Percentiles rank a stretch among this genome's conserved stretches.
Evolutionary conservation across 805 yeast species (phyloP).

Genomic region (Naumovozyma baii): DNA sequence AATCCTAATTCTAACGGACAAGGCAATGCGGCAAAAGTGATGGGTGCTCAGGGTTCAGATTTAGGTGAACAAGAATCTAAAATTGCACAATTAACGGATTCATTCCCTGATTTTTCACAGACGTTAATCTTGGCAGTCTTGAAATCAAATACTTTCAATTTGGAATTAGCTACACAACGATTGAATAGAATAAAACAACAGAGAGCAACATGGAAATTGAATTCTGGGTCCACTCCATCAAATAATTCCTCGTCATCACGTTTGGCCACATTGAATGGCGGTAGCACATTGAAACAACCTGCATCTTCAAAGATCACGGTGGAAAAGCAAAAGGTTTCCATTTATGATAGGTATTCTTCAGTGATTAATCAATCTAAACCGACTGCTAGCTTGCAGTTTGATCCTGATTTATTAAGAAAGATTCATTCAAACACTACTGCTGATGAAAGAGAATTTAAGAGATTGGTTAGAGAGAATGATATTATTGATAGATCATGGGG

Average conservation of each 20-base stretch:
- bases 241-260: background rate
- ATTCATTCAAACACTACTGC: background rate
- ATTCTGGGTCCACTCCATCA: background rate
- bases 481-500: background rate
- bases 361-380: slow-evolving; percentile 14
- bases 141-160: slow-evolving; percentile 30
- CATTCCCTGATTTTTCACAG: slow-evolving; percentile 29
- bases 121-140: slow-evolving; percentile 33
- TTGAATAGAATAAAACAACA: slow-evolving; percentile 24
- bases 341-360: slow-evolving; percentile 30
- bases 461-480: slow-evolving; percentile 33
- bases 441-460: slow-evolving; percentile 28
- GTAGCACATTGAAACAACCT: background rate
- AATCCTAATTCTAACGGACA: slow-evolving; percentile 14
- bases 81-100: slow-evolving; percentile 9
- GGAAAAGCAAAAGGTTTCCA: slow-evolving; percentile 30
- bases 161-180: slow-evolving; percentile 28
- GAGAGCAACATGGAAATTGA: slow-evolving; percentile 18
- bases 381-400: background rate
- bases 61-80: background rate
- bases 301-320: slow-evolving; percentile 31
- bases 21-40: background rate
- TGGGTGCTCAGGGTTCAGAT: background rate
- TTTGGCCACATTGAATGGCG: background rate
- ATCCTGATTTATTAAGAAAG: slow-evolving; percentile 2